phyloP scores from a whole-genome alignment of 768 basidiomycete species.

The Boletus reticuloceps region DNA sequence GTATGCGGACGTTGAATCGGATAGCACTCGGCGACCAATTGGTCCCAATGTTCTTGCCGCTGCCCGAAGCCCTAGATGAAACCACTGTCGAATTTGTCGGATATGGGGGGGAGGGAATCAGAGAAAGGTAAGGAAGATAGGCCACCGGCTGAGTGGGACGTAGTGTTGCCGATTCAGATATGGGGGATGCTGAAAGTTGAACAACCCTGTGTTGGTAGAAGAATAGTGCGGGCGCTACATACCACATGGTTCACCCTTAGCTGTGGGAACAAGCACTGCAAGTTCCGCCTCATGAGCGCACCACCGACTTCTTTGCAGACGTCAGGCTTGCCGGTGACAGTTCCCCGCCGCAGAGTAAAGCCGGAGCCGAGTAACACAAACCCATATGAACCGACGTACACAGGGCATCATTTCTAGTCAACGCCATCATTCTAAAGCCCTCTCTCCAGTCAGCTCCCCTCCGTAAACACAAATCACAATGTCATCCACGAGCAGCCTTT shows the following conservation, averaged over 20 bases:
- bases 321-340: neutral
- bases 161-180: too few species aligned
- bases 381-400: neutral
- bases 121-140: too few species aligned
- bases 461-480: neutral
- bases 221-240: neutral
- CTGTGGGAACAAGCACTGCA: slow-evolving; percentile 4
- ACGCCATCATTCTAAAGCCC: too few species aligned
- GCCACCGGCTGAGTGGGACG: too few species aligned
- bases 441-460: neutral
- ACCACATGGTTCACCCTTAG: neutral
- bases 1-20: too few species aligned
- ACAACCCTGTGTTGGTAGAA: neutral
- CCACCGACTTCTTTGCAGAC: slow-evolving; percentile 1
- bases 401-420: neutral
- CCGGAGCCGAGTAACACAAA: slow-evolving; percentile 17
- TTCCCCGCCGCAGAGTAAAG: neutral
- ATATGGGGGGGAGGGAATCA: too few species aligned
- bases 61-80: too few species aligned
- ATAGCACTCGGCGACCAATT: too few species aligned
- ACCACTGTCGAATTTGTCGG: too few species aligned
- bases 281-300: neutral
- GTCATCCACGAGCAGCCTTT: slow-evolving; percentile 12
- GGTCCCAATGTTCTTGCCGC: too few species aligned
- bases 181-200: neutral